Base-by-base conservation (phyloP, 441 rosid species). In the Croton setiger region DNA sequence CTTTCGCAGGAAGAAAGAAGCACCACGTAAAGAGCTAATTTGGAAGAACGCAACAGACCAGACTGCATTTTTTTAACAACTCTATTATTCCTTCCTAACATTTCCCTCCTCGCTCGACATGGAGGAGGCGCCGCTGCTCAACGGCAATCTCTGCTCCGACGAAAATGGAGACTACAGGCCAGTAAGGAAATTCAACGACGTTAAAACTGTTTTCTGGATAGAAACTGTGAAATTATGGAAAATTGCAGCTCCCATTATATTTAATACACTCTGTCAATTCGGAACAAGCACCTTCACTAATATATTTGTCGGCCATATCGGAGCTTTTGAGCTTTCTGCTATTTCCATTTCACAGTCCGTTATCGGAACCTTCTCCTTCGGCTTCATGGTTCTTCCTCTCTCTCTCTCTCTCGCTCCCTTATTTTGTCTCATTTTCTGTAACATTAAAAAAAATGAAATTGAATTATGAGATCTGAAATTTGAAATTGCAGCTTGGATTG, bases 291-390 rank as follows among this genome's bases (percentile, higher is more conserved):
- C 94, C 20, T 20, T 83, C 59, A 87, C 94, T 47, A 86, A 52
- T 58, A 88, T 92, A 51, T 89, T 87, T 31, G 96, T 79, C 0
- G 96, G 98, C 0, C 98, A 89, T 36, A 74, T 92, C 47, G 91
- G 94, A 5, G 84, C 79, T 0, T 7, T 87, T n/a, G 84, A 90
- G 76, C 98, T 92, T 76, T 86, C 94, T 15, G 88, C 88, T 5
- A 90, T 89, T 31, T 69, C 94, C 11, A 83, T 89, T 69, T 74
- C 93, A 23, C 90, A 88, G 59, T 78, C 86, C 15, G 98, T 88
- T 69, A 79, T 88, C 9, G 87, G 93, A 18, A 80, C 85, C 47
- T 92, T 89, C 88, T 82, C 94, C 66, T 89, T 87, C 56, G 94
- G 98, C 20, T 92, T 92, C 84, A 53, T 88, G 96, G 94, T 86